A percentile compares a stretch with the other conserved stretches of the same genome.
These are phyloP conservation scores for Coemansia nantahalensis DNA, from an alignment of 192 early-diverging fungal genomes.

Conservation along the genomic window DNA sequence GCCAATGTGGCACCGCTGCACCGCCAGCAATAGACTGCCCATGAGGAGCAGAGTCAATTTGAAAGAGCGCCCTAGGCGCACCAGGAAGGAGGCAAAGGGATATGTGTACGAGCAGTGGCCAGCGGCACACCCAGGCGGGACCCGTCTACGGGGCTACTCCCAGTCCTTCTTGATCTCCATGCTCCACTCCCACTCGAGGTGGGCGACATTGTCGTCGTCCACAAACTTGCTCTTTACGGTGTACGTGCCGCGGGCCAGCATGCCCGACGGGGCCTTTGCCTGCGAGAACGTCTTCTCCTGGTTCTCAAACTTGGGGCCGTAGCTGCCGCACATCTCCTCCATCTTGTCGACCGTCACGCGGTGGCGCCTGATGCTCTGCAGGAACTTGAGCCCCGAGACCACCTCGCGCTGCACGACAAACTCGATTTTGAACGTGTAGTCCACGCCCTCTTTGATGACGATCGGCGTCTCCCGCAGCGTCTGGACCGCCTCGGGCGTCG, in stretches of 20 bases:
- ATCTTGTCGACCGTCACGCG: conserved; percentile 85
- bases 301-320: conserved; percentile 73
- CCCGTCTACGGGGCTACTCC: conserved; percentile 39
- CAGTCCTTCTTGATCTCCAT: conserved; percentile 93
- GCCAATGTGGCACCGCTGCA: too few species aligned
- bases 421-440: conserved; percentile 88
- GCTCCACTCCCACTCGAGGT: conserved; percentile 82
- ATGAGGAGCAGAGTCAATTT: too few species aligned
- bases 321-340: conserved; percentile 97
- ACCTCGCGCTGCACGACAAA: conserved; percentile 96
- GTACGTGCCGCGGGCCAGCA: conserved; percentile 92
- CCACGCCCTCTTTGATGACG: conserved; percentile 94
- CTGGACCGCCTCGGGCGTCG: conserved; percentile 61
- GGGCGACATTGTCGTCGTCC: conserved; percentile 82
- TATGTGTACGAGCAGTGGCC: too few species aligned
- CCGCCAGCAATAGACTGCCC: too few species aligned
- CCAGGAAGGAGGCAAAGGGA: too few species aligned
- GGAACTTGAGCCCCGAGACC: conserved; percentile 91
- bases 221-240: conserved; percentile 87
- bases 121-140: too few species aligned
- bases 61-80: too few species aligned
- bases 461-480: conserved; percentile 70
- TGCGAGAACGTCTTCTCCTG: conserved; percentile 81
- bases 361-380: conserved; percentile 88
- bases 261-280: conserved; percentile 89